Evolutionary conservation across 2,329 filamentous ascomycete species (phyloP), one percentile per base, ranked within the genome.

Genomic region (Botrytis galanthina): DNA sequence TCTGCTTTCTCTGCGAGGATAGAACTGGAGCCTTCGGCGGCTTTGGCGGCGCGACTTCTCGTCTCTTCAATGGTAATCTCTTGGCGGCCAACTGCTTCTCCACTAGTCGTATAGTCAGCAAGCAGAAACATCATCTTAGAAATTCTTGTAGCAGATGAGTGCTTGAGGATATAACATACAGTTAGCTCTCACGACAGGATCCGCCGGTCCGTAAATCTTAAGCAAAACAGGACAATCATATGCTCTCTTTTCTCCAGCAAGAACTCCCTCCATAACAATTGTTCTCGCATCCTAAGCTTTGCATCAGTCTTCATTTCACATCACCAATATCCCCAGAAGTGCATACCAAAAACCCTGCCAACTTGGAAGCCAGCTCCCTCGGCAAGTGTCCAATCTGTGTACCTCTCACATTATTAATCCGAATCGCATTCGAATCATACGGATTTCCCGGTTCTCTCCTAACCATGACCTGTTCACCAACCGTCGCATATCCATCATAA

Each of bases 311-410:
- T 3, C 0, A 54, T 60, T 16, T 44, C 26, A 32, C 32, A 35
- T 18, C 9, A 54, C 4, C 2, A 42, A 54, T 7, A 8, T 10
- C 26, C 20, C 10, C 7, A 71, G 75, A 83, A 9, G 46, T 22
- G 78, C 84, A 78, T 81, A 91, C 90, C 80, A 97, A 86, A 79
- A 93, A 94, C 2, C 87, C 88, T 0, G 93, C 90, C 71, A 97
- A 83, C 81, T 92, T 95, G n/a, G 85, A 83, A 0, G 90, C 93
- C 35, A 93, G 79, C 1, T 83, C 85, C 20, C 89, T 85, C 10
- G 92, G 91, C 59, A 97, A 85, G 81, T 97, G 93, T 0, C 94
- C 94, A 77, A 97, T 93, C 78, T 97, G 93, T 12, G 82, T 81
- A 26, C 89, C 87, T 79, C 92, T 87, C 22, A 95, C 92, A 81